phyloP scores from a whole-genome alignment of 2,329 filamentous ascomycete genomes.

The Colletotrichum echinochloae region DNA sequence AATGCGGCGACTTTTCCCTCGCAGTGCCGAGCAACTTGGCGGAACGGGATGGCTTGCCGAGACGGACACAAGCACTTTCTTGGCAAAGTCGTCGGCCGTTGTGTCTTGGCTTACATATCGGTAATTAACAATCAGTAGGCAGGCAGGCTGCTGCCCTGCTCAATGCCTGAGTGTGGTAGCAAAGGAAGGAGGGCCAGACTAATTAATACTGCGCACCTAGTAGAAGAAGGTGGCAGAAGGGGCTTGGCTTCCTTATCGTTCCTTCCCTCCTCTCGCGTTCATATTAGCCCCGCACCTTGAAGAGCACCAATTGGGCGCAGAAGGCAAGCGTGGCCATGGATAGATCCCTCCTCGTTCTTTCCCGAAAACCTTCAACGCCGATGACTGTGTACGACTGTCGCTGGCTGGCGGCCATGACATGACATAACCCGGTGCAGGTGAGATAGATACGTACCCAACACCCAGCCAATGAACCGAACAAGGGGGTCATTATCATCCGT shows the following conservation, averaged over 20 bases:
- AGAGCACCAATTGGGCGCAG: neutral
- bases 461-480: no score
- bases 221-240: no score
- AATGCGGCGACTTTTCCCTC: constrained; percentile 37
- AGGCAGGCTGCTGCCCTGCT: no score
- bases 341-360: neutral
- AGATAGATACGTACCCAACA: neutral
- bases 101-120: constrained; percentile 39
- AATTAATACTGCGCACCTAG: no score
- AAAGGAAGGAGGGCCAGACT: no score
- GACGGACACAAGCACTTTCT: constrained; percentile 40
- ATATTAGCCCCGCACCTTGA: neutral
- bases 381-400: no score
- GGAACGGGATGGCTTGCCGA: constrained; percentile 39
- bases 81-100: constrained; percentile 35
- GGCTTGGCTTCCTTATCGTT: no score
- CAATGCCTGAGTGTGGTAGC: no score
- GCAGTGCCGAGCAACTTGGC: constrained; percentile 40
- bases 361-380: neutral
- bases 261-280: neutral
- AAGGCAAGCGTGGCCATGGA: constrained; percentile 10
- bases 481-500: no score
- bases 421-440: no score
- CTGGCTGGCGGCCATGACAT: no score
- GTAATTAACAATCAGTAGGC: no score